phyloP scores from a whole-genome alignment of 2,329 filamentous ascomycete genomes.

The Dissoconium aciculare region DNA sequence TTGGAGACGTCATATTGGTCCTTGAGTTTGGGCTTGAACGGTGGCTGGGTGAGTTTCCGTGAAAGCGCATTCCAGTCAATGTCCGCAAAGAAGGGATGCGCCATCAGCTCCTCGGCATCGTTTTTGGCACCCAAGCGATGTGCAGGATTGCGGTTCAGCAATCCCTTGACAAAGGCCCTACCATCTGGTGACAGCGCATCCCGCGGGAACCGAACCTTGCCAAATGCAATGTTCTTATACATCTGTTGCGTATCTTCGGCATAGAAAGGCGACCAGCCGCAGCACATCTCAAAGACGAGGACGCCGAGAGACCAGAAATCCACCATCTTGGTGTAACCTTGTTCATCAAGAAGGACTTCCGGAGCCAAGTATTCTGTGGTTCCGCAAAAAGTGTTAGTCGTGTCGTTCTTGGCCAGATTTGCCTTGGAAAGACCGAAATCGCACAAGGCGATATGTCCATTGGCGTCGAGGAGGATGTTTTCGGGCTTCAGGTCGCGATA shows the following conservation, averaged over 20 bases:
- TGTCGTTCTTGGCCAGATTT: slow-evolving; percentile 91
- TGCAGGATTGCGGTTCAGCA: slow-evolving; percentile 92
- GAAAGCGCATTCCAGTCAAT: slow-evolving; percentile 80
- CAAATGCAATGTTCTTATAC: slow-evolving; percentile 99
- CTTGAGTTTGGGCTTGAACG: slow-evolving; percentile 95
- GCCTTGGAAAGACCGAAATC: slow-evolving; percentile 97
- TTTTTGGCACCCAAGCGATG: slow-evolving; percentile 81
- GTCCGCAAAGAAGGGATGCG: slow-evolving; percentile 85
- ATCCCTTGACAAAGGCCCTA: slow-evolving; percentile 92
- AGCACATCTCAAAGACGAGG: slow-evolving; percentile 98
- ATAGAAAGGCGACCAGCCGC: slow-evolving; percentile 97
- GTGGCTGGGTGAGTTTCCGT: slow-evolving; percentile 85
- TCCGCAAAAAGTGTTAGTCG: slow-evolving; percentile 96
- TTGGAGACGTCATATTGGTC: slow-evolving; percentile 93
- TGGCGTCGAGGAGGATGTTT: slow-evolving; percentile 91
- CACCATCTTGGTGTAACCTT: slow-evolving; percentile 98
- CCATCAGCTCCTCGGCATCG: slow-evolving; percentile 88
- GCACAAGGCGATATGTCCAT: slow-evolving; percentile 92
- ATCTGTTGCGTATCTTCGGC: slow-evolving; percentile 98
- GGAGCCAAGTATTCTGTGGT: slow-evolving; percentile 96
- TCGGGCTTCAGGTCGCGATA: slow-evolving; percentile 96
- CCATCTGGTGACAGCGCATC: slow-evolving; percentile 91
- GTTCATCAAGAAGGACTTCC: slow-evolving; percentile 87
- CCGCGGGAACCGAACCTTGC: slow-evolving; percentile 89
- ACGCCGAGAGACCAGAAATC: slow-evolving; percentile 98